Evolutionary conservation across 2,329 filamentous ascomycete genomes (phyloP).

Genomic region (Paraconiothyrium brasiliense): DNA sequence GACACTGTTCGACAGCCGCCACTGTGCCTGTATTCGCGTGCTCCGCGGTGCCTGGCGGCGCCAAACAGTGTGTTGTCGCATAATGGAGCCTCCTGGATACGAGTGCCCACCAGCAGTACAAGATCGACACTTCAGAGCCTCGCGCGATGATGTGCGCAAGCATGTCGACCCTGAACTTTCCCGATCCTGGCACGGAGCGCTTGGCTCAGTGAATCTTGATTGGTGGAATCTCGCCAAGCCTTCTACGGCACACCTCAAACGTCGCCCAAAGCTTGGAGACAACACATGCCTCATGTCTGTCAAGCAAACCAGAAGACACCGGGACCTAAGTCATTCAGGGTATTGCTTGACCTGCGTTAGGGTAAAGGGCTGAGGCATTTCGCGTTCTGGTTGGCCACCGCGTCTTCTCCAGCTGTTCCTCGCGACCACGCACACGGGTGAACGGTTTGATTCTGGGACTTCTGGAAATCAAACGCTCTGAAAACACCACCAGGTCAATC

Average conservation of each 20-base stretch:
- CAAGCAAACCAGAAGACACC: slow-evolving; percentile 22
- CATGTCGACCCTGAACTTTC: slow-evolving; percentile 4
- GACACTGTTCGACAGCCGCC: slow-evolving; percentile 25
- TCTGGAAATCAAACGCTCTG: slow-evolving; percentile 19
- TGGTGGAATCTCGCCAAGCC: slow-evolving; percentile 31
- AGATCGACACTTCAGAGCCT: slow-evolving; percentile 22
- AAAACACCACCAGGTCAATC: slow-evolving; percentile 10
- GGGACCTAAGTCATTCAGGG: slow-evolving; percentile 18
- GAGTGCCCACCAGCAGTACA: slow-evolving; percentile 17
- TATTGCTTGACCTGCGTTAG: slow-evolving; percentile 2
- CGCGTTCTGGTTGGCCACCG: slow-evolving; percentile 9
- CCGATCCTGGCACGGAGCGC: slow-evolving; percentile 20
- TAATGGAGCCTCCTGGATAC: slow-evolving; percentile 36
- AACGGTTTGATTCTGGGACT: slow-evolving; percentile 5
- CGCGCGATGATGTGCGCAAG: slow-evolving; percentile 9
- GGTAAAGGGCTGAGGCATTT: not conserved
- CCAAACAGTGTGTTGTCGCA: slow-evolving; percentile 30
- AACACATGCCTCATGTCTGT: slow-evolving; percentile 36
- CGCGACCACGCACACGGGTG: slow-evolving; percentile 1
- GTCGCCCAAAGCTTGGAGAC: slow-evolving; percentile 41
- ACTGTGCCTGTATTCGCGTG: not conserved
- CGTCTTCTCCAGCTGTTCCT: slow-evolving; percentile 12
- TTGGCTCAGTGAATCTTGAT: slow-evolving; percentile 22
- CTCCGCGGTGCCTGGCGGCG: not conserved
- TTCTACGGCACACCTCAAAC: slow-evolving; percentile 30